Percentiles rank a stretch among this genome's conserved stretches.
phyloP scores from a whole-genome alignment of 371 early-diverging fungal species.

The Apophysomyces variabilis region DNA sequence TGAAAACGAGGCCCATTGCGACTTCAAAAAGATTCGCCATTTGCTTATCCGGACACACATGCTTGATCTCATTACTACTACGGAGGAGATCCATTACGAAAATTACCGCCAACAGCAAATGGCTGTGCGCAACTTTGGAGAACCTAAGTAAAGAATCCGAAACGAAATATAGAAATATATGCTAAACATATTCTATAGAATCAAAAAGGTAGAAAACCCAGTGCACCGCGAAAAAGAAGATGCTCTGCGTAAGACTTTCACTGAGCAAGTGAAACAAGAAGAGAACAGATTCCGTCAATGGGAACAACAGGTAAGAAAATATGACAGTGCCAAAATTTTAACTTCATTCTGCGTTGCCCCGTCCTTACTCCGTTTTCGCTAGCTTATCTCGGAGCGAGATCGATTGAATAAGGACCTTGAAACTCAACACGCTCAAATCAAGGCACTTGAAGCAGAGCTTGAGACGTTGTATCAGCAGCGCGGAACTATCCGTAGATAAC shows the following conservation, averaged over 20 bases:
- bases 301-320: conserved; percentile 86
- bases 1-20: conserved; percentile 89
- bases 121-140: conserved; percentile 81
- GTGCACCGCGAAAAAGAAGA: conserved; percentile 96
- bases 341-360: background rate
- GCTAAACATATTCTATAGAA: conserved; percentile 28
- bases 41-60: conserved; percentile 93
- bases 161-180: background rate
- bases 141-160: conserved; percentile 59
- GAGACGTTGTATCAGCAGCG: conserved; percentile 61
- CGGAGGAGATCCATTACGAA: conserved; percentile 92
- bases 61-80: conserved; percentile 88
- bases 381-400: conserved; percentile 95
- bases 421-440: conserved; percentile 86
- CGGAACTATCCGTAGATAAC: conserved; percentile 35
- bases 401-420: conserved; percentile 96
- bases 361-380: conserved; percentile 5
- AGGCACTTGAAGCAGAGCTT: conserved; percentile 83
- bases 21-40: conserved; percentile 92
- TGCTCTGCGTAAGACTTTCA: conserved; percentile 85
- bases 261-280: conserved; percentile 93
- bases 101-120: conserved; percentile 82
- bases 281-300: conserved; percentile 95
- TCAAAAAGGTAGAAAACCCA: conserved; percentile 73
- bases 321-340: background rate